Evolutionary conservation across 148 eudicot species (phyloP).

Genomic region (Euryodendron excelsum): DNA sequence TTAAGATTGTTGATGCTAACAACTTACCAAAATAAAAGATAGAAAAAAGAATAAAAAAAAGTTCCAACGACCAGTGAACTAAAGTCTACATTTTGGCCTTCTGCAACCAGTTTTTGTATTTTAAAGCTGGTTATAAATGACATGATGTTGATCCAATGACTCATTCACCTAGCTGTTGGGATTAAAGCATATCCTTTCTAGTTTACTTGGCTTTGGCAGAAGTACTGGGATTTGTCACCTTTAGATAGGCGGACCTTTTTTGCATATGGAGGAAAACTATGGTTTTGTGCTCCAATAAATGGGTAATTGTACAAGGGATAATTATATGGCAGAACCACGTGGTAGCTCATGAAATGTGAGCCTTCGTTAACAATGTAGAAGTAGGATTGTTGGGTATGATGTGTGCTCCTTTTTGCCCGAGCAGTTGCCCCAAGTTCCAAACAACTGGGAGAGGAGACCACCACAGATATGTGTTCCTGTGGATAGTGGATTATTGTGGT

Average conservation of each 20-base stretch:
- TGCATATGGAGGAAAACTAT: not conserved
- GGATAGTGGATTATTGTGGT: not conserved
- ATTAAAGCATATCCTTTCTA: not conserved
- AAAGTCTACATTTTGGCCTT: not conserved
- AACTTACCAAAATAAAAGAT: too few species aligned
- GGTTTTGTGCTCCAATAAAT: not conserved
- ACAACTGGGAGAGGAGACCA: not conserved
- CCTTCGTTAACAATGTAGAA: not conserved
- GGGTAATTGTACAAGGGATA: not conserved
- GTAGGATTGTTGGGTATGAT: not conserved
- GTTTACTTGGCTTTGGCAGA: not conserved
- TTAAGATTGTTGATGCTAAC: not conserved
- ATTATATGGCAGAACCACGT: not conserved
- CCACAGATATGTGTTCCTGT: not conserved
- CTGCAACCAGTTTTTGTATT: too few species aligned
- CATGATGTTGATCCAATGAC: not conserved
- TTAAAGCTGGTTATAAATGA: too few species aligned
- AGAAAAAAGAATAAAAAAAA: too few species aligned
- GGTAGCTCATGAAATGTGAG: too few species aligned
- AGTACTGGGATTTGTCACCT: not conserved
- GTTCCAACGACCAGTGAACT: not conserved
- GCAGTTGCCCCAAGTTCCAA: not conserved
- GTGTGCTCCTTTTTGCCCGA: not conserved
- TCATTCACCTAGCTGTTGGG: not conserved
- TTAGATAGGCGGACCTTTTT: not conserved